These are phyloP conservation scores for Escovopsis sp. DNA, from an alignment of 2,329 filamentous ascomycete species.

Conservation along the genomic window DNA sequence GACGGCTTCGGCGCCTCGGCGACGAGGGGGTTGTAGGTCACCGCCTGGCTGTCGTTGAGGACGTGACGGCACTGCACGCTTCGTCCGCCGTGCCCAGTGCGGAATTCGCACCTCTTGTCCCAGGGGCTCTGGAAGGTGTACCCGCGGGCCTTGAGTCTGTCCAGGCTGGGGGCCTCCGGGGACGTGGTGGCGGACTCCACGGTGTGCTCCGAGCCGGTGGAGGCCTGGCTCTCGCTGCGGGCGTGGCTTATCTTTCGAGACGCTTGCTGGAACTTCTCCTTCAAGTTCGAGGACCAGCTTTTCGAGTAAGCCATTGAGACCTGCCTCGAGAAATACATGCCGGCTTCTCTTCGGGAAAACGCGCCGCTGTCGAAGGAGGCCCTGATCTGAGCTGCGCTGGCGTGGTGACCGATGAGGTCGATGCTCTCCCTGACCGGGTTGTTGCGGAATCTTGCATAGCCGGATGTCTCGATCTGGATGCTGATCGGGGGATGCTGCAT, in stretches of 20 bases:
- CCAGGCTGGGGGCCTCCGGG: constrained; percentile 1
- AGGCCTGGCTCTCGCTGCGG: constrained; percentile 17
- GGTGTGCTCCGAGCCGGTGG: constrained; percentile 12
- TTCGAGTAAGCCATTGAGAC: constrained; percentile 43
- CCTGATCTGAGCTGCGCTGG: constrained; percentile 4
- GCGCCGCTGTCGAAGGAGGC: constrained; percentile 4
- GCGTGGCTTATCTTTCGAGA: constrained; percentile 12
- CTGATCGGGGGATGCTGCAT: constrained; percentile 28
- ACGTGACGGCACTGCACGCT: constrained; percentile 61
- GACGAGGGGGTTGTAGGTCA: constrained; percentile 30
- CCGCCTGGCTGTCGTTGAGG: constrained; percentile 30
- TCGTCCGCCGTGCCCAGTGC: constrained; percentile 60
- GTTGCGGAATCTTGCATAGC: constrained; percentile 42
- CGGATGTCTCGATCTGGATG: constrained; percentile 38
- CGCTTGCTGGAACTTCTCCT: constrained; percentile 28
- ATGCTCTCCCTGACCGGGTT: constrained; percentile 26
- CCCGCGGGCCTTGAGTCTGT: constrained; percentile 36
- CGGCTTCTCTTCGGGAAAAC: constrained; percentile 1
- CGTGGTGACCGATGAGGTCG: constrained; percentile 12
- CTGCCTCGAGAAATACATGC: constrained; percentile 16
- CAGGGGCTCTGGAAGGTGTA: constrained; percentile 78
- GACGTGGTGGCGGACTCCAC: constrained; percentile 13
- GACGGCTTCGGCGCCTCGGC: constrained; percentile 17
- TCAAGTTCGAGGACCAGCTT: constrained; percentile 32
- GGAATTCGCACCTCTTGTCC: constrained; percentile 77